These are phyloP conservation scores for Camptophora hylomeconis DNA, from an alignment of 2,329 filamentous ascomycete genomes.

Conservation along the genomic window DNA sequence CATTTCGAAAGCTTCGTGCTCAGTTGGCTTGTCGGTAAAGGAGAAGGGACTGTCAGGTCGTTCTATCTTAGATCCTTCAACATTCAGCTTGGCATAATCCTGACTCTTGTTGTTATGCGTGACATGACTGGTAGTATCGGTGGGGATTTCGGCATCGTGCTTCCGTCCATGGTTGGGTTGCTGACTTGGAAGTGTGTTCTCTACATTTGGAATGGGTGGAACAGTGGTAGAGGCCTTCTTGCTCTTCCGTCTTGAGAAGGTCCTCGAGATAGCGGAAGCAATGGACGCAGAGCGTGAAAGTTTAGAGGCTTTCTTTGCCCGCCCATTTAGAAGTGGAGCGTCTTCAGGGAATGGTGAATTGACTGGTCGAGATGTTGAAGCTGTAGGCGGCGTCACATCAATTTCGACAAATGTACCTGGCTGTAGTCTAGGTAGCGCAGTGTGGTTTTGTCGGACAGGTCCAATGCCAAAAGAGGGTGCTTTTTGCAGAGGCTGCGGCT, in stretches of 20 bases:
- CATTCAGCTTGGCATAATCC: constrained; percentile 9
- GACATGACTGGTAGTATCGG: constrained; percentile 15
- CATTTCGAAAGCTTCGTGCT: constrained; percentile 16
- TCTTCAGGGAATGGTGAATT: too few relatives aligned
- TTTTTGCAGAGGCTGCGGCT: too few relatives aligned
- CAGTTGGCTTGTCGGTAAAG: constrained; percentile 47
- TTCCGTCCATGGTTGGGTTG: constrained; percentile 10
- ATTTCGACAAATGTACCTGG: too few relatives aligned
- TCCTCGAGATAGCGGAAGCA: constrained; percentile 13
- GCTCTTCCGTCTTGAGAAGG: constrained; percentile 14
- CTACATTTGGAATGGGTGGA: too few relatives aligned
- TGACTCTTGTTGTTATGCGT: constrained; percentile 10
- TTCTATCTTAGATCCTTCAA: constrained; percentile 40
- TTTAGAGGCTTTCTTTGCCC: constrained; percentile 6
- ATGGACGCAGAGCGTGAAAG: constrained; percentile 14
- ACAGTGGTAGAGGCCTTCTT: constrained; percentile 1
- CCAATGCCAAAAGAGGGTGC: too few relatives aligned
- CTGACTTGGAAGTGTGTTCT: constrained; percentile 13
- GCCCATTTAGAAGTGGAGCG: too few relatives aligned
- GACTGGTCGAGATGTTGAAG: constrained; percentile 2
- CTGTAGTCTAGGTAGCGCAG: too few relatives aligned
- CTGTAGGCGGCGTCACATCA: constrained; percentile 4
- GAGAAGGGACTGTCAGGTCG: constrained; percentile 59
- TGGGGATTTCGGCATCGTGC: constrained; percentile 11
- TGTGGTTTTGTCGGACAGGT: too few relatives aligned